Evolutionary conservation across 768 basidiomycete genomes (phyloP), one percentile per base, ranked within the genome.

Genomic region (Asterophora lycoperdoides): DNA sequence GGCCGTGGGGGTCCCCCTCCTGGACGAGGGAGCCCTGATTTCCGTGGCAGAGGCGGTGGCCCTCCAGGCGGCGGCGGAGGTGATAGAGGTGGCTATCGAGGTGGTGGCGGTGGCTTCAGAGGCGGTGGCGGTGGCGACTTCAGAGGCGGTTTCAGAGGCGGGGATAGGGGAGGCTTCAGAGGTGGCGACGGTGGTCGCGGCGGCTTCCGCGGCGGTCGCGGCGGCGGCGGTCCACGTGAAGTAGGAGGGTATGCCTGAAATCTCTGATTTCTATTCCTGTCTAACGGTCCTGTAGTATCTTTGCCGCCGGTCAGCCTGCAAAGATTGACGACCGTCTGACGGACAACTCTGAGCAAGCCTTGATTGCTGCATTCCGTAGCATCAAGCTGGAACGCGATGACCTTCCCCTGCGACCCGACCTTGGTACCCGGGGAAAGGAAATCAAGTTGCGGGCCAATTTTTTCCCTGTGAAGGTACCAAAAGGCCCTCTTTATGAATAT

Each of bases 361-460:
- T 82, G 23, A 60, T 83, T 3, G 48, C 58, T 6, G 58, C 68
- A 0, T 68, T 75, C 51, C 63, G 63, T 23, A 48, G 52, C 3
- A 56, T 75, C 42, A 62, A 49, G 7, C 30, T 73, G 13, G 61
- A 63, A 17, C 52, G 58, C 6, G 63, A 66, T 34, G 70, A 77
- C 11, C 63, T 90, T 35, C 83, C 84, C 13, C 54, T 80, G 8
- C 75, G 83, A 17, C 80, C 81, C 6, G 79, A 72, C 13, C 84
- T 75, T 54, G 83, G 84, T 1, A 78, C 68, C 0, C 54, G 53
- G 1, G 83, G 84, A 8, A 70, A 52, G 32, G 34, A 62, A 8
- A 71, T 81, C 57, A 75, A 69, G 37, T 61, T 87, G 13, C 74
- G 86, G 6, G 73, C 84, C 39, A 89, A 88, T 56, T 86, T 81